Base-by-base conservation (phyloP, 805 yeast genomes). In the Yamadazyma nakazawae region DNA sequence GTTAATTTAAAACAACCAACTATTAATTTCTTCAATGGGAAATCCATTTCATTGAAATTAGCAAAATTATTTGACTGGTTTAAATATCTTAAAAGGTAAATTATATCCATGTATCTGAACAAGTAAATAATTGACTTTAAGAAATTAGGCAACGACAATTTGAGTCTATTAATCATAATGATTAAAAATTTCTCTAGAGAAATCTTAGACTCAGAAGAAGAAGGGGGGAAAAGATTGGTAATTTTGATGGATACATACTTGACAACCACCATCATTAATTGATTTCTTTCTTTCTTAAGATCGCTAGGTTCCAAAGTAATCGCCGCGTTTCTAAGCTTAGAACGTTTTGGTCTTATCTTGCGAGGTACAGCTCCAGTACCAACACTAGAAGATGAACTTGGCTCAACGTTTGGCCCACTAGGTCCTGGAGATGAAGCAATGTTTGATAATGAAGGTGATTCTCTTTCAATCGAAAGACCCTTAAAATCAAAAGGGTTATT, bases 101-200 rank as follows among this genome's bases (percentile, higher is more conserved):
- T 66, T 37, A 72, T 69, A 52, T 72, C 76, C 76, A 72, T 72
- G 54, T 72, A 72, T 44, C 77, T 61, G 59, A 72, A 72, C 39
- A 72, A 59, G 51, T 72, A 72, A 24, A 72, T 68, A 34, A 66
- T 59, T 4, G 75, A 71, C 47, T 67, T 69, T 63, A 72, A 62
- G 52, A 72, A 72, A 50, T 62, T 53, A 2, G 67, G 59, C 24
- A 72, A 48, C 0, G 69, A 53, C 36, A 72, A 55, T 44, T 62
- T 62, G 41, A 72, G 63, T 45, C 77, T 61, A 43, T 68, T 61
- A 12, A 68, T 62, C 48, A 72, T 59, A 39, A 70, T 56, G 50
- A 71, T 58, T 35, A 72, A 58, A 45, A 67, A 72, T 45, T 62
- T 66, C 45, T 72, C 77, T 47, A 72, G 59, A 1, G 75, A 70